phyloP scores from a whole-genome alignment of 495 filamentous ascomycete genomes.

The Neurospora sublineolata region DNA sequence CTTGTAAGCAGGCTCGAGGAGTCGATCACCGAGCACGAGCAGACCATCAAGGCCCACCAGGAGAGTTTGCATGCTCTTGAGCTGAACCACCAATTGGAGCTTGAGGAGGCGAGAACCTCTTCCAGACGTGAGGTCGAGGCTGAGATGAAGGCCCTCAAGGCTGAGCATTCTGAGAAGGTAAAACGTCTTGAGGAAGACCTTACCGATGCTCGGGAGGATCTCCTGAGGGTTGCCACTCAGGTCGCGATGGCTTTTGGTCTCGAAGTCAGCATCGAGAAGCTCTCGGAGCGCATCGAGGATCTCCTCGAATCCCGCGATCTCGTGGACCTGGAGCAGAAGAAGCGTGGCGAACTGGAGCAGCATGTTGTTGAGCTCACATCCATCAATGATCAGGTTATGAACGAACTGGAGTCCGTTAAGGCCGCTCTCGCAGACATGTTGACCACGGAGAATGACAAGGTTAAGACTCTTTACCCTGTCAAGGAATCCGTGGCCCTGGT shows the following conservation, averaged over 20 bases:
- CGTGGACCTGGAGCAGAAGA: constrained; percentile 44
- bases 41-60: constrained; percentile 37
- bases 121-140: constrained; percentile 31
- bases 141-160: constrained; percentile 31
- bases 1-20: constrained; percentile 46
- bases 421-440: constrained; percentile 34
- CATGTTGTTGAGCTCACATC: constrained; percentile 37
- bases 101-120: constrained; percentile 37
- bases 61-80: constrained; percentile 34
- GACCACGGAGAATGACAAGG: constrained; percentile 21
- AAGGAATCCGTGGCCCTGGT: constrained; percentile 59
- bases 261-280: constrained; percentile 43
- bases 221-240: constrained; percentile 49
- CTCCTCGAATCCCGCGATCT: constrained; percentile 38
- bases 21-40: constrained; percentile 43
- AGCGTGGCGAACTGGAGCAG: constrained; percentile 37
- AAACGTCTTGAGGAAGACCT: constrained; percentile 56
- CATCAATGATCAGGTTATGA: constrained; percentile 45
- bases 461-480: constrained; percentile 47
- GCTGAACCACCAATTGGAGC: constrained; percentile 31
- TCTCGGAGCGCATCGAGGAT: constrained; percentile 41
- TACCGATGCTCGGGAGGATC: constrained; percentile 54
- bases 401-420: constrained; percentile 41
- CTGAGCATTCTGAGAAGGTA: constrained; percentile 50
- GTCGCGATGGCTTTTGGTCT: constrained; percentile 42